These are phyloP conservation scores for Candida sanyiensis DNA, from an alignment of 805 yeast species.

Conservation along the genomic window DNA sequence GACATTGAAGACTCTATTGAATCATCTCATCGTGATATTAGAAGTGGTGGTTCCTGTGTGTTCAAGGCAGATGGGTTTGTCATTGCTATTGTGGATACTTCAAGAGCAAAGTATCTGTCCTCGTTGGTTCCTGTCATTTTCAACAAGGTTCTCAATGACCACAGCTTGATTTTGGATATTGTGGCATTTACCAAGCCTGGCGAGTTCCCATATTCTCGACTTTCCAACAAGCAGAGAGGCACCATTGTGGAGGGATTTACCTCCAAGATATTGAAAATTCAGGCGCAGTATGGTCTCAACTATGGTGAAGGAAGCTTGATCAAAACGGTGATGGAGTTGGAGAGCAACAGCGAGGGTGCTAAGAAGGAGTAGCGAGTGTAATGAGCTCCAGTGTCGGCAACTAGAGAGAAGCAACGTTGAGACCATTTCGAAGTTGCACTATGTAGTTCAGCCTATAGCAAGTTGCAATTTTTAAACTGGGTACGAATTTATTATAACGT, in stretches of 20 bases:
- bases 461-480: too few species aligned
- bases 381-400: too few species aligned
- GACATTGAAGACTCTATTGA: conserved; percentile 75
- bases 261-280: conserved; percentile 36
- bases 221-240: conserved; percentile 74
- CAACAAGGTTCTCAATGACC: conserved; percentile 69
- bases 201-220: conserved; percentile 60
- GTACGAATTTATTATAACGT: too few species aligned
- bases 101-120: conserved; percentile 47
- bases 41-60: conserved; percentile 57
- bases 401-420: too few species aligned
- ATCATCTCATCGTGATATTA: conserved; percentile 39
- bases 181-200: conserved; percentile 70
- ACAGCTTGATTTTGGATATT: conserved; percentile 77
- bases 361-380: not conserved
- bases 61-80: conserved; percentile 80
- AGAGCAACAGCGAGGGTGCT: conserved; percentile 6
- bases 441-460: too few species aligned
- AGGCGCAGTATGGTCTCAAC: conserved; percentile 49
- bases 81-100: conserved; percentile 66
- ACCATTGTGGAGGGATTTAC: conserved; percentile 55
- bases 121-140: conserved; percentile 81
- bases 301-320: conserved; percentile 63
- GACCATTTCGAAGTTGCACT: too few species aligned
- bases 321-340: conserved; percentile 45